Evolutionary conservation across 192 early-diverging fungal genomes (phyloP), one percentile per base, ranked within the genome.

Genomic region (Entomortierella chlamydospora): DNA sequence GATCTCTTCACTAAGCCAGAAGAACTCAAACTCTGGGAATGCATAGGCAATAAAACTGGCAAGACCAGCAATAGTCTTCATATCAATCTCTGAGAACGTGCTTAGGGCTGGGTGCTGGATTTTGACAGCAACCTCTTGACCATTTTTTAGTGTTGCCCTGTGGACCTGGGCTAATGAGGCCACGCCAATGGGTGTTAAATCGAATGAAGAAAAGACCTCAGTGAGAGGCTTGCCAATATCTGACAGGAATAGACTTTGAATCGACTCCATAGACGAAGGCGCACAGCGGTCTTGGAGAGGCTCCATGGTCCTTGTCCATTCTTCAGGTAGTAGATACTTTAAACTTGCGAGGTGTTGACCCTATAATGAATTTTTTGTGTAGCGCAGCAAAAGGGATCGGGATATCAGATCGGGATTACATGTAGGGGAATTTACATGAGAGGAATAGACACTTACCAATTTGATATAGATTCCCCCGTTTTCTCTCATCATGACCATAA

Each of bases 91-190:
- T 52, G 91, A 88, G 78, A 93, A 92, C 28, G 87, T 83, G 47
- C 91, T 90, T 31, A 98, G 83, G 56, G 86, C 88, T 0, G 94
- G 93, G 61, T 98, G 96, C 77, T 98, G 95, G 45, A 98, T 84
- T 73, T 98, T 98, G 76, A 98, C 92, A 0, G 96, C 96, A 5
- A 98, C 95, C 61, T 88, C 85, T 30, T 87, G 71, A 17, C 90
- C 90, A 4, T 81, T 88, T 9, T 85, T 83, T 30, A 96, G 81
- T 23, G 83, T 87, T 0, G 95, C 96, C 22, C 88, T 83, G 57
- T 98, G 96, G 17, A 98, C 96, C 68, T 98, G 96, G 2, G 96
- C 96, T 22, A 98, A 84, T 6, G 95, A 96, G 18, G 95, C 96
- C 15, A 95, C 93, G 23, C 96, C 96, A 37, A 98, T 85, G 0